These are phyloP conservation scores for Kwoniella dendrophila DNA, from an alignment of 768 basidiomycete species.

Conservation along the genomic window DNA sequence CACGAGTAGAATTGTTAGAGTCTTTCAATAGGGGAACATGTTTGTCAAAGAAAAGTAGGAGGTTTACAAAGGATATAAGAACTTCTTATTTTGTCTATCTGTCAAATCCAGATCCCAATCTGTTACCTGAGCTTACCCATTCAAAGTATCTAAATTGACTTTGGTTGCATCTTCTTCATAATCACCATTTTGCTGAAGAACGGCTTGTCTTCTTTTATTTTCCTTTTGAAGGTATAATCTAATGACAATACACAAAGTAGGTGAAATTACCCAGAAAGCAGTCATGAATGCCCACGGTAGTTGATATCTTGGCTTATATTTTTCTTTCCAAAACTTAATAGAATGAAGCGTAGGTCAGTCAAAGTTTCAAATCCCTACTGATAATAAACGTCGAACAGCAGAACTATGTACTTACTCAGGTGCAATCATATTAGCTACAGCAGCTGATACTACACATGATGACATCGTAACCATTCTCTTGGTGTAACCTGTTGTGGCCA, in stretches of 20 bases:
- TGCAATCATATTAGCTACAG: slow-evolving; percentile 12
- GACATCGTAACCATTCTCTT: slow-evolving; percentile 9
- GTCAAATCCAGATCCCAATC: slow-evolving; percentile 11
- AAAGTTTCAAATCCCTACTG: no score
- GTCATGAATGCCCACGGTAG: slow-evolving; percentile 10
- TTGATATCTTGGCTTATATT: neutral
- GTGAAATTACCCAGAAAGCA: slow-evolving; percentile 6
- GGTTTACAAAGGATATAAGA: slow-evolving; percentile 5
- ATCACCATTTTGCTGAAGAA: slow-evolving; percentile 1
- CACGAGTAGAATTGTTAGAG: no score
- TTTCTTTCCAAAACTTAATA: slow-evolving; percentile 11
- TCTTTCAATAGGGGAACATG: no score
- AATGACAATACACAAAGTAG: neutral
- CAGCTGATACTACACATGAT: slow-evolving; percentile 4
- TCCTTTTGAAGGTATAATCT: slow-evolving; percentile 3
- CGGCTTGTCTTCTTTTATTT: neutral
- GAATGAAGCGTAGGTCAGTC: no score
- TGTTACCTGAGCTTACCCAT: neutral
- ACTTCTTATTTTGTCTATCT: slow-evolving; percentile 11
- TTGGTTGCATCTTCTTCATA: slow-evolving; percentile 1
- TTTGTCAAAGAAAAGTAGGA: no score
- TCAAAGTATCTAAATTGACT: neutral
- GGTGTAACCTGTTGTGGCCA: slow-evolving; percentile 9
- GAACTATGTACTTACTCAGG: slow-evolving; percentile 3
- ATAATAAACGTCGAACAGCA: neutral